Percentiles rank a stretch among this genome's conserved stretches.
Evolutionary conservation across 2,329 filamentous ascomycete species (phyloP).

Genomic region (Macrophomina phaseolina): DNA sequence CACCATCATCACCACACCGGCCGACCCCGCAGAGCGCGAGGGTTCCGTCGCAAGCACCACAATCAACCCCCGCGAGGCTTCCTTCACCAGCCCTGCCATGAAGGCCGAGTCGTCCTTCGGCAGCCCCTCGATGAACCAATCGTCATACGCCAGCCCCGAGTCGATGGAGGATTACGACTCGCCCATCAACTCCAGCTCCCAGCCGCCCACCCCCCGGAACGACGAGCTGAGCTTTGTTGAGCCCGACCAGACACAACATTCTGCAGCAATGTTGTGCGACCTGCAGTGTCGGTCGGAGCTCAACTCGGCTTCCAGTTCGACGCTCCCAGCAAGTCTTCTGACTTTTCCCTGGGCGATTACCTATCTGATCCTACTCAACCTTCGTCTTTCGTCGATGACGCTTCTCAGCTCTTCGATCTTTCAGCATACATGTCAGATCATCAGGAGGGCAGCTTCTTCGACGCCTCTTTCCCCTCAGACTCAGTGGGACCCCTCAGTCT

Average conservation of each 20-base stretch:
- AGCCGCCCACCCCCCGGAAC: conserved; percentile 42
- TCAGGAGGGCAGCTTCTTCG: conserved; percentile 45
- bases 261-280: conserved; percentile 99
- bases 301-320: conserved; percentile 37
- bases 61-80: conserved; percentile 43
- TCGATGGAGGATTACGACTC: conserved; percentile 49
- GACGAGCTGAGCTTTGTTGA: conserved; percentile 54
- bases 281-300: conserved; percentile 96
- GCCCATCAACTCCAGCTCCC: conserved; percentile 44
- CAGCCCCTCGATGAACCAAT: conserved; percentile 24
- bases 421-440: conserved; percentile 37
- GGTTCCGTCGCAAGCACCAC: conserved; percentile 28
- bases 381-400: conserved; percentile 29
- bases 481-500: conserved; percentile 40
- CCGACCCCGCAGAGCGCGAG: conserved; percentile 7
- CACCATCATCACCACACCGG: conserved; percentile 7
- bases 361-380: conserved; percentile 43
- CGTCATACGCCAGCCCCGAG: conserved; percentile 42
- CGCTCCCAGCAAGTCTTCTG: conserved; percentile 30
- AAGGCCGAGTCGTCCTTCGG: conserved; percentile 32
- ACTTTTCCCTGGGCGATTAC: conserved; percentile 42
- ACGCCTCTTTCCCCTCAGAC: conserved; percentile 39
- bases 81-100: conserved; percentile 25
- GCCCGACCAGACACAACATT: conserved; percentile 99
- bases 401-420: conserved; percentile 48